phyloP scores from a whole-genome alignment of 345 rosid species.

The Linum usitatissimum region DNA sequence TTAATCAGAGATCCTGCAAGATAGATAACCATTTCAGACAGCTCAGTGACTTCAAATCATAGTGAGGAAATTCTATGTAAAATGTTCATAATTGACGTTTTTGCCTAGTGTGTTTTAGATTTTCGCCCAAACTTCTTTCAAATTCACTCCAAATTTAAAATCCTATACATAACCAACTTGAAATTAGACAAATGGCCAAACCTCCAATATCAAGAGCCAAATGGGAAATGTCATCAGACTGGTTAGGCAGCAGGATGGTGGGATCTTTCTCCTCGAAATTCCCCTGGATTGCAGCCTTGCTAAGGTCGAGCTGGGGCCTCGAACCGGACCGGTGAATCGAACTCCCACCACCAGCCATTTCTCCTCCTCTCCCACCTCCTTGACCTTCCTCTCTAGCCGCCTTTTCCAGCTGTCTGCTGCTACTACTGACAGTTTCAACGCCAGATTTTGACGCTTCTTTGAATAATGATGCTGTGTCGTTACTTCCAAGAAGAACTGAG shows the following conservation, averaged over 20 bases:
- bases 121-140: no score
- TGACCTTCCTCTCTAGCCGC: constrained; percentile 24
- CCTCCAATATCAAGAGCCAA: constrained; percentile 98
- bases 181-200: constrained; percentile 10
- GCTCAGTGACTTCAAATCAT: not conserved
- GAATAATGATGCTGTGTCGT: constrained; percentile 8
- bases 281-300: constrained; percentile 96
- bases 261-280: constrained; percentile 88
- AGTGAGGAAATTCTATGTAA: not conserved
- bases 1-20: constrained; percentile 87
- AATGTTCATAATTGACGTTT: not conserved
- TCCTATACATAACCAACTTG: not conserved
- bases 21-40: constrained; percentile 2
- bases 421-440: constrained; percentile 4
- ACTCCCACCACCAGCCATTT: constrained; percentile 48
- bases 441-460: constrained; percentile 18
- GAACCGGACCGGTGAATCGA: constrained; percentile 88
- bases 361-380: constrained; percentile 50
- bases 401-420: constrained; percentile 13
- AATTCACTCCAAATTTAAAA: not conserved
- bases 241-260: constrained; percentile 90
- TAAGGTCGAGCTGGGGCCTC: constrained; percentile 88
- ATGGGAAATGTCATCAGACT: constrained; percentile 94
- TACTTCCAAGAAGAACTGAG: constrained; percentile 39
- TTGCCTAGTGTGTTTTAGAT: not conserved